A percentile compares a stretch with the other conserved stretches of the same genome.
phyloP scores from a whole-genome alignment of 2,329 filamentous ascomycete genomes.

The Alternaria conjuncta region DNA sequence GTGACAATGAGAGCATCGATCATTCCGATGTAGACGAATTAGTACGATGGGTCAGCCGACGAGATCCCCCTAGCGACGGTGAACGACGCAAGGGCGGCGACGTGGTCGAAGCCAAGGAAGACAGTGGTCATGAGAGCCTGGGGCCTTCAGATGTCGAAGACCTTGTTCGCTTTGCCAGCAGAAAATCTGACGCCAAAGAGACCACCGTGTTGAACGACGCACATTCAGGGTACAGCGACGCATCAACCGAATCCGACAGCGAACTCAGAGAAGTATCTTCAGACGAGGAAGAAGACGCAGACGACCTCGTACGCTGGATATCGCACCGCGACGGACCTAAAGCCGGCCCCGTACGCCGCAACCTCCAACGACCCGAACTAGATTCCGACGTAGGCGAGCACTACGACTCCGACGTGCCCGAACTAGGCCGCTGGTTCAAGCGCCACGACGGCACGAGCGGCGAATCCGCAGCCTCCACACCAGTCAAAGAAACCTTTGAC shows the following conservation, averaged over 20 bases:
- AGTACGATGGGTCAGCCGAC: slow-evolving; percentile 42
- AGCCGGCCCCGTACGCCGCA: slow-evolving; percentile 28
- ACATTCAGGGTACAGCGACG: slow-evolving; percentile 32
- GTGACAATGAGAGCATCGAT: slow-evolving; percentile 34
- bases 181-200: slow-evolving; percentile 19
- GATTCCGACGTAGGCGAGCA: slow-evolving; percentile 14
- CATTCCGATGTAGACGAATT: slow-evolving; percentile 43
- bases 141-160: slow-evolving; percentile 42
- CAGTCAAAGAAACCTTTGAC: slow-evolving; percentile 3
- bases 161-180: slow-evolving; percentile 34
- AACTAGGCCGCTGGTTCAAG: slow-evolving; percentile 28
- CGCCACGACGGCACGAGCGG: slow-evolving; percentile 34
- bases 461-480: slow-evolving; percentile 18
- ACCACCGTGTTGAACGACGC: neutral
- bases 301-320: slow-evolving; percentile 35
- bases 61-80: slow-evolving; percentile 38
- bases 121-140: slow-evolving; percentile 38
- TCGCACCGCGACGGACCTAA: slow-evolving; percentile 28
- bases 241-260: slow-evolving; percentile 39
- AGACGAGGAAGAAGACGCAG: slow-evolving; percentile 26
- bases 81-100: slow-evolving; percentile 19
- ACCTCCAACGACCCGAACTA: slow-evolving; percentile 7
- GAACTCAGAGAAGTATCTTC: slow-evolving; percentile 20
- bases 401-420: slow-evolving; percentile 33
- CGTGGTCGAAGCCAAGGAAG: slow-evolving; percentile 16